A percentile compares a stretch with the other conserved stretches of the same genome.
phyloP scores from a whole-genome alignment of 805 yeast species.

The Lachancea fermentati region DNA sequence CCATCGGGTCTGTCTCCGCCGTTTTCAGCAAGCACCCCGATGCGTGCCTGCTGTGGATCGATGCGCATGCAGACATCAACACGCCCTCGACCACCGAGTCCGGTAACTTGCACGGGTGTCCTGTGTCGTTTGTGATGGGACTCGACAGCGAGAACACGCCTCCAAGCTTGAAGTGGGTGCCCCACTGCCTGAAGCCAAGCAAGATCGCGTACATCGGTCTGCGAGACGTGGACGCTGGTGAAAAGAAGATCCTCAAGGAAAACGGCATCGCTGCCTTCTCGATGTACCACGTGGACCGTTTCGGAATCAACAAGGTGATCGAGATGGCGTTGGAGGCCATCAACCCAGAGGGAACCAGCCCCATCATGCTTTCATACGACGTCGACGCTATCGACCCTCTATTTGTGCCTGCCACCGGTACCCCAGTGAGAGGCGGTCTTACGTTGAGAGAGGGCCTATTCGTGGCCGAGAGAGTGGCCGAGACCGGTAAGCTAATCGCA shows the following conservation, averaged over 20 bases:
- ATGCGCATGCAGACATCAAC: slow-evolving; percentile 97
- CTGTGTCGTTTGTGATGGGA: slow-evolving; percentile 86
- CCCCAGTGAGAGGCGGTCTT: slow-evolving; percentile 95
- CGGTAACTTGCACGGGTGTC: slow-evolving; percentile 96
- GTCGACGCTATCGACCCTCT: slow-evolving; percentile 96
- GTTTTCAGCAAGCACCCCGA: slow-evolving; percentile 75
- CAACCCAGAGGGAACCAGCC: slow-evolving; percentile 65
- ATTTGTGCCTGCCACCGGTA: slow-evolving; percentile 95
- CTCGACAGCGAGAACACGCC: slow-evolving; percentile 53
- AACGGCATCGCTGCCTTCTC: slow-evolving; percentile 77
- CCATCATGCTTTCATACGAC: slow-evolving; percentile 88
- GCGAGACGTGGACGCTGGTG: slow-evolving; percentile 88
- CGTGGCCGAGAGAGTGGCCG: slow-evolving; percentile 86
- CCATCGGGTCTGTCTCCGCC: slow-evolving; percentile 87
- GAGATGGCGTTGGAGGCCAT: slow-evolving; percentile 82
- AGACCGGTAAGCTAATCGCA: slow-evolving; percentile 80
- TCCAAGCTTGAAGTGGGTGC: slow-evolving; percentile 81
- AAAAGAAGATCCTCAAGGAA: slow-evolving; percentile 66
- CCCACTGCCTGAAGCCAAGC: slow-evolving; percentile 54
- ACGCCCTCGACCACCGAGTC: slow-evolving; percentile 76
- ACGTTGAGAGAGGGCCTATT: slow-evolving; percentile 92
- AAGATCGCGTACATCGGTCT: slow-evolving; percentile 90
- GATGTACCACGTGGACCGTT: slow-evolving; percentile 94
- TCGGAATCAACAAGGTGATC: slow-evolving; percentile 85
- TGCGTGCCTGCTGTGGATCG: slow-evolving; percentile 91